Evolutionary conservation across 129 eudicot species (phyloP).

Genomic region (Chrysanthemum makinoi): DNA sequence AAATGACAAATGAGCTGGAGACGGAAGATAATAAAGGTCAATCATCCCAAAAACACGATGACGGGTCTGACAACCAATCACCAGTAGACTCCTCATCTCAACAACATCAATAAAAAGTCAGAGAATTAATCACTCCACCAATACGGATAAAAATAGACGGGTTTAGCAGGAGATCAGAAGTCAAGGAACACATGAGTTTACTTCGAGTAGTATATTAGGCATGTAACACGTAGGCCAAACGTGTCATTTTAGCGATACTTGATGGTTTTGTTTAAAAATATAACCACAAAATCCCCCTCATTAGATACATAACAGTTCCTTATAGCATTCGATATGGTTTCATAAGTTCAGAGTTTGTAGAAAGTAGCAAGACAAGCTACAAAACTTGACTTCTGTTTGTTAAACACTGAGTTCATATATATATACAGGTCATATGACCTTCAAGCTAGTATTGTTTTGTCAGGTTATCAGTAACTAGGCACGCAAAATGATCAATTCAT

Average conservation of each 20-base stretch:
- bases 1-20: constrained; percentile 63
- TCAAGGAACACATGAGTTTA: background rate
- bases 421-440: too few relatives aligned
- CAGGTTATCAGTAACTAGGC: background rate
- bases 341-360: background rate
- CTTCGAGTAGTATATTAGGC: too few relatives aligned
- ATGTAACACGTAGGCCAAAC: background rate
- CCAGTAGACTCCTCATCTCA: constrained; percentile 32
- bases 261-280: background rate
- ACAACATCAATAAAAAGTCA: constrained; percentile 13
- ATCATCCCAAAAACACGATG: constrained; percentile 22
- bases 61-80: constrained; percentile 38
- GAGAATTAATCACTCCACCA: constrained; percentile 21
- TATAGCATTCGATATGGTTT: too few relatives aligned
- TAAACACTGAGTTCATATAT: background rate
- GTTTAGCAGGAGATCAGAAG: constrained; percentile 21
- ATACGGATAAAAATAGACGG: constrained; percentile 13
- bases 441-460: too few relatives aligned
- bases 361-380: background rate
- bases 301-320: too few relatives aligned
- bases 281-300: background rate
- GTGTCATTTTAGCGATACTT: background rate
- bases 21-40: constrained; percentile 48
- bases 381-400: background rate
- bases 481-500: background rate